phyloP scores from a whole-genome alignment of 2,329 filamentous ascomycete species.

The Volutella citrinella region DNA sequence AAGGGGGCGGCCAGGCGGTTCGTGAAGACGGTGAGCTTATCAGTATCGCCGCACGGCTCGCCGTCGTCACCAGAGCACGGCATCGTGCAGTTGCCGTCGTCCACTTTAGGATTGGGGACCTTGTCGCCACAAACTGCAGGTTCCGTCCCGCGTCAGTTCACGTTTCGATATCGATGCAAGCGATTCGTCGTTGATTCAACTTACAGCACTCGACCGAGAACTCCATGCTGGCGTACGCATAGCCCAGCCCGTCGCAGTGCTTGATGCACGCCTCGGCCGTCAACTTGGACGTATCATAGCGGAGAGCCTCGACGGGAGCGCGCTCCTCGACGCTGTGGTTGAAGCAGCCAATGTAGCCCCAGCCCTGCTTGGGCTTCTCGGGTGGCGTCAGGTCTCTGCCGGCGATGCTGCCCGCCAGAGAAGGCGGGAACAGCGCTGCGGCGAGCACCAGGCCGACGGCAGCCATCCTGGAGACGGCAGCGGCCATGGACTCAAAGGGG shows the following conservation, averaged over 20 bases:
- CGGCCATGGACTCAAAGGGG: no score
- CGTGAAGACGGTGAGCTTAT: no score
- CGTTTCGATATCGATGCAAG: no score
- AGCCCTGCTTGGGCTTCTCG: constrained; percentile 13
- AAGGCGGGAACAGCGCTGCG: constrained; percentile 18
- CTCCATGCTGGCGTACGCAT: constrained; percentile 46
- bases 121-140: constrained; percentile 35
- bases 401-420: constrained; percentile 17
- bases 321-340: constrained; percentile 20
- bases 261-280: constrained; percentile 43
- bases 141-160: no score
- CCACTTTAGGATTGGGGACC: constrained; percentile 26
- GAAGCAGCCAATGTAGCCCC: constrained; percentile 23
- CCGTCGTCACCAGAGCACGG: constrained; percentile 46
- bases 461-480: no score
- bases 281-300: constrained; percentile 24
- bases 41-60: constrained; percentile 50
- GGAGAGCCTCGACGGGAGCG: constrained; percentile 17
- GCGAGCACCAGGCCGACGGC: constrained; percentile 13
- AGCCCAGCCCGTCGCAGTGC: constrained; percentile 42
- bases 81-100: constrained; percentile 43
- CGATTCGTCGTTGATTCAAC: no score
- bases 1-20: no score
- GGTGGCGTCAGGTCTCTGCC: constrained; percentile 21
- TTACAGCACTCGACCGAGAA: constrained; percentile 47